Percentiles rank a stretch among this genome's conserved stretches.
Evolutionary conservation across 768 basidiomycete species (phyloP).

Genomic region (Phlegmacium glaucopus): DNA sequence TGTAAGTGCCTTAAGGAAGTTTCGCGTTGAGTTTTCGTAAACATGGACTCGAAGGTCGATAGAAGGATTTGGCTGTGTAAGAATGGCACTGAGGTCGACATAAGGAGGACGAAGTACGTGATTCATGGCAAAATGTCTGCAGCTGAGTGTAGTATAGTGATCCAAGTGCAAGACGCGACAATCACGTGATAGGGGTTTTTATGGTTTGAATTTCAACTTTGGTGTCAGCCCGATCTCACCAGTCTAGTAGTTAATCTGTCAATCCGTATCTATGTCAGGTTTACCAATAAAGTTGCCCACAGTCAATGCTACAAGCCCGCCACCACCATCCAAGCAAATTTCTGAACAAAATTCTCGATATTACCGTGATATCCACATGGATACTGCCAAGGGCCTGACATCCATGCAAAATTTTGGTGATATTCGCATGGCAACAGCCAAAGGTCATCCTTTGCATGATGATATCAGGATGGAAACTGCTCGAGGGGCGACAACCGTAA

Average conservation of each 20-base stretch:
- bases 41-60: conserved; percentile 62
- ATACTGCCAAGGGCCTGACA: conserved; percentile 65
- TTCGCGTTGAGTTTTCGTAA: conserved; percentile 64
- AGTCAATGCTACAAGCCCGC: not conserved
- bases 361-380: conserved; percentile 70
- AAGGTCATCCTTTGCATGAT: conserved; percentile 38
- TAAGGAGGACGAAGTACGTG: conserved; percentile 43
- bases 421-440: conserved; percentile 65
- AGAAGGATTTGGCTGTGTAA: conserved; percentile 51
- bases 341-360: conserved; percentile 22
- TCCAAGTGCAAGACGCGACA: no score
- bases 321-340: conserved; percentile 26
- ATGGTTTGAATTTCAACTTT: no score
- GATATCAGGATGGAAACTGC: conserved; percentile 75
- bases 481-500: conserved; percentile 50
- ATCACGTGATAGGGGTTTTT: no score
- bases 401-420: conserved; percentile 33
- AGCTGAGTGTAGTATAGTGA: no score
- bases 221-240: no score
- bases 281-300: not conserved
- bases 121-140: conserved; percentile 11
- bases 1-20: conserved; percentile 69
- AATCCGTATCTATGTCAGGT: not conserved
- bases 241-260: not conserved
- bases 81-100: conserved; percentile 56